phyloP scores from a whole-genome alignment of 306 rosid species.

The Vigna nakashimae region DNA sequence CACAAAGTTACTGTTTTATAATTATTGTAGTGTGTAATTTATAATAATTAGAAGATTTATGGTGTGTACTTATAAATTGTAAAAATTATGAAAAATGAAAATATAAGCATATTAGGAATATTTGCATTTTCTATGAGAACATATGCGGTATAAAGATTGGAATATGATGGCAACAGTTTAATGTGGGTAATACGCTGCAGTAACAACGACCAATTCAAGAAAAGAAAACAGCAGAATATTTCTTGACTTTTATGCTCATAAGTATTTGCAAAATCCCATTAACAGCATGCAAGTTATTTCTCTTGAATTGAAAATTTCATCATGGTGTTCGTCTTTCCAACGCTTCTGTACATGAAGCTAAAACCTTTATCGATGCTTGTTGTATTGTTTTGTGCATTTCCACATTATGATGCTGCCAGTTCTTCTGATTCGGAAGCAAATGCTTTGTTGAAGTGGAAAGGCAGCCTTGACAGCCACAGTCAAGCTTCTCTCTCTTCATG shows the following conservation, averaged over 20 bases:
- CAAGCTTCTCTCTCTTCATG: slow-evolving; percentile 1
- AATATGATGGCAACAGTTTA: too few species aligned
- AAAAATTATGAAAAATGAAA: too few species aligned
- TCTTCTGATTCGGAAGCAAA: background rate
- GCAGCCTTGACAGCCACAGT: background rate
- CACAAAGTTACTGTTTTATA: too few species aligned
- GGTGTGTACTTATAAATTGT: too few species aligned
- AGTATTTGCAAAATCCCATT: background rate
- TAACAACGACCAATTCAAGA: background rate
- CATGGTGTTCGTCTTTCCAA: background rate
- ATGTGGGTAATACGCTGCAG: too few species aligned
- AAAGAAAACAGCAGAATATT: background rate
- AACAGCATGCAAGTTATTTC: background rate
- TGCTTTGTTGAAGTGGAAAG: slow-evolving; percentile 40
- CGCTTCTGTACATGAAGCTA: background rate
- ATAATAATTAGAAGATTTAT: too few species aligned
- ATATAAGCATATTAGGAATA: too few species aligned
- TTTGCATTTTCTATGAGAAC: too few species aligned
- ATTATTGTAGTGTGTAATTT: too few species aligned
- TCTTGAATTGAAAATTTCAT: background rate
- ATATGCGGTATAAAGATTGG: too few species aligned
- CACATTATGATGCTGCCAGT: background rate
- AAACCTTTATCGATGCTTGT: background rate
- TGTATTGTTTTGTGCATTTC: background rate
- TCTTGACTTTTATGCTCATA: background rate